Conservation (phyloP, 2,329 filamentous ascomycete species). For the Helminthosporium solani region DNA sequence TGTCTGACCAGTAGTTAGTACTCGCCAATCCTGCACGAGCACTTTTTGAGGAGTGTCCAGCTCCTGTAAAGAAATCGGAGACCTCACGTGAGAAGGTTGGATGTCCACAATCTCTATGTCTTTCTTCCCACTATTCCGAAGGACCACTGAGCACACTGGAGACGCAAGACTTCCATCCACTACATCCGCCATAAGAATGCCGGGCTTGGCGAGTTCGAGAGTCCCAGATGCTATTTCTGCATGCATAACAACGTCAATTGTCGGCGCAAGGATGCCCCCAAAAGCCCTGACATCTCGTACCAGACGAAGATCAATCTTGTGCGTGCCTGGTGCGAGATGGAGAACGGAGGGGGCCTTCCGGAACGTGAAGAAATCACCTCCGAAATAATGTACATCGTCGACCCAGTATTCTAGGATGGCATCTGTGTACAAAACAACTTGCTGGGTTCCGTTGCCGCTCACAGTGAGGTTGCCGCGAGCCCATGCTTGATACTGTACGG, state of each 20-base stretch:
- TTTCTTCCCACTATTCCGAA: conserved; percentile 49
- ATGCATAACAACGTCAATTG: conserved; percentile 43
- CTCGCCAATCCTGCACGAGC: conserved; percentile 11
- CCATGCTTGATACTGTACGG: conserved; percentile 61
- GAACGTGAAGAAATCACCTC: conserved; percentile 59
- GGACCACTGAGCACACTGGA: conserved; percentile 49
- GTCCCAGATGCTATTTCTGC: conserved; percentile 21
- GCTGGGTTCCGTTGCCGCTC: conserved; percentile 30
- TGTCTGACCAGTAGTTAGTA: conserved; percentile 16
- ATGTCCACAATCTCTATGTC: conserved; percentile 41
- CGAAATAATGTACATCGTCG: conserved; percentile 55
- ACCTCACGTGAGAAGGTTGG: conserved; percentile 30
- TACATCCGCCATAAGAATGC: conserved; percentile 54
- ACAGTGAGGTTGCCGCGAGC: conserved; percentile 52
- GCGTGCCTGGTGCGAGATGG: conserved; percentile 51
- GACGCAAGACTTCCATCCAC: conserved; percentile 51
- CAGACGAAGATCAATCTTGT: conserved; percentile 55
- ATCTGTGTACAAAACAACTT: conserved; percentile 49
- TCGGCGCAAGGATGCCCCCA: conserved; percentile 53
- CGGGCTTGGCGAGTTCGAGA: conserved; percentile 36
- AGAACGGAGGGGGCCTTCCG: conserved; percentile 53
- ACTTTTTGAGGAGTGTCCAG: conserved; percentile 6
- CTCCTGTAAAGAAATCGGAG: conserved; percentile 5
- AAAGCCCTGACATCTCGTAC: conserved; percentile 59
- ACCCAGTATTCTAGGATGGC: conserved; percentile 56